A percentile compares a stretch with the other conserved stretches of the same genome.
These are phyloP conservation scores for Scenedesmus sp. DNA, from an alignment of 163 green algal species.

Conservation along the genomic window DNA sequence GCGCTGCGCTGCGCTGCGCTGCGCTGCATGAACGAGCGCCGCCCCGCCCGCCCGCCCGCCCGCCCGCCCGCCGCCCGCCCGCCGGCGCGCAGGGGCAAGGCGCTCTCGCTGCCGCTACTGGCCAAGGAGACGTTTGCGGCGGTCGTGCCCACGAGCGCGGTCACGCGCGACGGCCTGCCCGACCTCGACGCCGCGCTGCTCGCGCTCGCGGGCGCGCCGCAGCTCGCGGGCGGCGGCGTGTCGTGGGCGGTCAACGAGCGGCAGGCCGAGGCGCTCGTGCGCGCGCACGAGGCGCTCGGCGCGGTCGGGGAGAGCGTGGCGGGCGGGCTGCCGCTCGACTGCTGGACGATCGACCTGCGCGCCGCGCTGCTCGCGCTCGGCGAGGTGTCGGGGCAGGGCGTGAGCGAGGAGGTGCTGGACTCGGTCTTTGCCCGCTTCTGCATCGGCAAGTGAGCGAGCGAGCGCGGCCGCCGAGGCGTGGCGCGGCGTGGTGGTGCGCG, in stretches of 20 bases:
- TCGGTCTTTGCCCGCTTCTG: conserved; percentile 91
- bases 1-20: too few relatives aligned
- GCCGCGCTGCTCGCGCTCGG: conserved; percentile 83
- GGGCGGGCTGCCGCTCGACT: conserved; percentile 87
- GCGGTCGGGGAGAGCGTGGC: conserved; percentile 64
- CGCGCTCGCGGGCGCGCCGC: conserved; percentile 37
- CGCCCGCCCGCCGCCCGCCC: too few relatives aligned
- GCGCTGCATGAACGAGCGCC: too few relatives aligned
- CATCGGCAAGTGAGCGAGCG: conserved; percentile 85
- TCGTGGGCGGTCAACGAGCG: conserved; percentile 92
- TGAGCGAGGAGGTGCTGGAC: conserved; percentile 92
- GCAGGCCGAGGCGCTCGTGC: conserved; percentile 87
- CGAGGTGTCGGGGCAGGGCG: conserved; percentile 83
- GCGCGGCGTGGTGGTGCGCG: too few relatives aligned
- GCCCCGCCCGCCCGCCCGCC: too few relatives aligned
- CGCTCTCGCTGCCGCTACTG: conserved; percentile 52
- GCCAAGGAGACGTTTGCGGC: conserved; percentile 52
- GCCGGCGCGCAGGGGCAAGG: neutral
- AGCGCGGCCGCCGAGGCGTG: too few relatives aligned
- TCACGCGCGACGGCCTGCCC: conserved; percentile 70
- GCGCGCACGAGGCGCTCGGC: conserved; percentile 71
- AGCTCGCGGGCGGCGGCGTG: conserved; percentile 70
- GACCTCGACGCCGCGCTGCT: conserved; percentile 74
- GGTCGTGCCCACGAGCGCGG: conserved; percentile 73
- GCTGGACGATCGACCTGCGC: conserved; percentile 96